Conservation (phyloP, 306 rosid genomes). For the Lotus japonicus region DNA sequence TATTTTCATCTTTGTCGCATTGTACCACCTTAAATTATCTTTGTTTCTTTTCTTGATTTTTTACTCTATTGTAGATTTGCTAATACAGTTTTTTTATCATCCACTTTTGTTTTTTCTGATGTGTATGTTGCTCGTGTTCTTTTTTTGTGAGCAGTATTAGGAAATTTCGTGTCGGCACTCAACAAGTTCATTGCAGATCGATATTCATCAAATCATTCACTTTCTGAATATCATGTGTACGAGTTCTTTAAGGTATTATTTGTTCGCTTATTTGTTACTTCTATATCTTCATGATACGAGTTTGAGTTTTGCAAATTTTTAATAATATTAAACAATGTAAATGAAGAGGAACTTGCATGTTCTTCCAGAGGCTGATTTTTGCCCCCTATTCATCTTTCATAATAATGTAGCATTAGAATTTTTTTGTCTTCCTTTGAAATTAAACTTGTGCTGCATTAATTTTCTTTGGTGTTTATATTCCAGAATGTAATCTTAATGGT, state of each 20-base stretch:
- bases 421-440: not conserved
- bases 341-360: not conserved
- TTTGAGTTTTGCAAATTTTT: not conserved
- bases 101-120: slow-evolving; percentile 9
- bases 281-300: not conserved
- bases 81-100: slow-evolving; percentile 2
- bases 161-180: slow-evolving; percentile 86
- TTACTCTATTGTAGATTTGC: not conserved
- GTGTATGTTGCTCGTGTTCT: not conserved
- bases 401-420: not conserved
- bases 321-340: not conserved
- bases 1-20: no score
- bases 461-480: no score
- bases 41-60: not conserved
- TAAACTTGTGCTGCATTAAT: no score
- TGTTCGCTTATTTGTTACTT: slow-evolving; percentile 9
- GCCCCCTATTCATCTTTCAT: not conserved
- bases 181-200: slow-evolving; percentile 85
- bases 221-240: slow-evolving; percentile 86
- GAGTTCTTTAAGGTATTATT: slow-evolving; percentile 87
- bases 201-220: slow-evolving; percentile 61
- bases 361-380: not conserved
- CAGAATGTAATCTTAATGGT: no score
- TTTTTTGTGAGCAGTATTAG: slow-evolving; percentile 50
- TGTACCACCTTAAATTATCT: not conserved